Percentiles rank a stretch among this genome's conserved stretches.
Conservation (phyloP, 257 asterid species). For the Solanum ossicruentum region DNA sequence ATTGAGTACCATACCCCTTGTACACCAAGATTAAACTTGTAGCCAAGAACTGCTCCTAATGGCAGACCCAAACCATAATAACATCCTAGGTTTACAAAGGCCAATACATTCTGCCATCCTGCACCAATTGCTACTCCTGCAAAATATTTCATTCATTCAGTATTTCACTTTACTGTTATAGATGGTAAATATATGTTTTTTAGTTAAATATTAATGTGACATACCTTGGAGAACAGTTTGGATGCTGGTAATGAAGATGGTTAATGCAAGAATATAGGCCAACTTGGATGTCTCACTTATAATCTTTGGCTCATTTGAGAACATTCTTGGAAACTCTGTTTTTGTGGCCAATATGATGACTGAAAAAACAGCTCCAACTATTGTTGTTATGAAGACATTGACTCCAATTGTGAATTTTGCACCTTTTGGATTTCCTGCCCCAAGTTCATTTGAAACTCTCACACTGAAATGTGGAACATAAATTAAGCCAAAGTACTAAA, state of each 20-base stretch:
- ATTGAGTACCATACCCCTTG: constrained; percentile 30
- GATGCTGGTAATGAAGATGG: constrained; percentile 16
- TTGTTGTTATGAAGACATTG: constrained; percentile 10
- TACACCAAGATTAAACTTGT: constrained; percentile 12
- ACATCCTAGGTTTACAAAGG: constrained; percentile 8
- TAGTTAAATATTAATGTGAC: neutral
- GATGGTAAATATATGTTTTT: neutral
- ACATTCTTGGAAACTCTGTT: constrained; percentile 9
- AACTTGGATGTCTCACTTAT: constrained; percentile 7
- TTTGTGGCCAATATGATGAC: constrained; percentile 6
- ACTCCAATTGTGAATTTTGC: constrained; percentile 17
- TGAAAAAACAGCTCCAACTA: constrained; percentile 14
- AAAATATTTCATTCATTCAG: neutral
- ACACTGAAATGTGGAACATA: constrained; percentile 12
- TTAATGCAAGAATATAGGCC: constrained; percentile 18
- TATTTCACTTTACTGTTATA: neutral
- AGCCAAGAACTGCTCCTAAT: constrained; percentile 23
- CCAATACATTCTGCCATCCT: constrained; percentile 27
- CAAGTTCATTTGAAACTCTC: constrained; percentile 32
- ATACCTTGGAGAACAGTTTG: constrained; percentile 22
- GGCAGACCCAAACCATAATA: constrained; percentile 27
- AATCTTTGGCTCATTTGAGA: constrained; percentile 9
- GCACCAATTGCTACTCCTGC: constrained; percentile 33
- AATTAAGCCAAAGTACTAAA: neutral
- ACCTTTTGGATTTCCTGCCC: constrained; percentile 21